Evolutionary conservation across 192 early-diverging fungal species (phyloP), one percentile per base, ranked within the genome.

Genomic region (Coemansia sp.): DNA sequence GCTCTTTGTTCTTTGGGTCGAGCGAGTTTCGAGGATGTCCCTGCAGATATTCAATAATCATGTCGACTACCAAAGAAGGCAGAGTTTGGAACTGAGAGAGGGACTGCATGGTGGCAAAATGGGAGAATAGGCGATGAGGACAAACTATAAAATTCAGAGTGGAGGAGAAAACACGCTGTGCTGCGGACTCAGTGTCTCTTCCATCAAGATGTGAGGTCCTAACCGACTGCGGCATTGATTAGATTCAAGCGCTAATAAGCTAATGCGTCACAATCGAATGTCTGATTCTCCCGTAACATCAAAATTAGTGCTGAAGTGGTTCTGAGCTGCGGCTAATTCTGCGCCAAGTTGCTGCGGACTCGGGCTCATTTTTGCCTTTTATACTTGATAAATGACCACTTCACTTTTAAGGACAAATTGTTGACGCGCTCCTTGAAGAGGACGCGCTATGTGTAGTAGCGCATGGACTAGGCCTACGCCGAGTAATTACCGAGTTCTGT

Each of bases 401-500:
- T 16, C 70, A 81, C 59, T 92, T 88, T 59, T 89, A 92, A 60
- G 82, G 85, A 37, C 77, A 85, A 68, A 86, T 92, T 42, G 66
- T 92, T 4, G 84, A 85, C 38, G 85, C 86, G 4, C 58, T 92
- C 23, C 73, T 90, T 4, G 85, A 82, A 14, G 89, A 92, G 42
- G 92, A 95, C 71, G 93, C 89, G 2, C 74, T 98, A 9, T 83
- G 95, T 35, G 85, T 98, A 11, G 67, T 90, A 26, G 88, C 91
- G 0, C 82, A 85, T 14, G 95, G 95, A 0, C 85, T 98, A 0
- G 93, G 94, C 1, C 74, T 95, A 36, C 69, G 83, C 9, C 77
- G 73, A 7, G 85, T 96, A 20, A 81, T 95, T 20, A 87, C 86
- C 1, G 76, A 87, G 45, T 85, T 98, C 16, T 60, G 92, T 0